These are phyloP conservation scores for Plasmodium gonderi DNA, from an alignment of 169 alveolate species.

Conservation along the genomic window DNA sequence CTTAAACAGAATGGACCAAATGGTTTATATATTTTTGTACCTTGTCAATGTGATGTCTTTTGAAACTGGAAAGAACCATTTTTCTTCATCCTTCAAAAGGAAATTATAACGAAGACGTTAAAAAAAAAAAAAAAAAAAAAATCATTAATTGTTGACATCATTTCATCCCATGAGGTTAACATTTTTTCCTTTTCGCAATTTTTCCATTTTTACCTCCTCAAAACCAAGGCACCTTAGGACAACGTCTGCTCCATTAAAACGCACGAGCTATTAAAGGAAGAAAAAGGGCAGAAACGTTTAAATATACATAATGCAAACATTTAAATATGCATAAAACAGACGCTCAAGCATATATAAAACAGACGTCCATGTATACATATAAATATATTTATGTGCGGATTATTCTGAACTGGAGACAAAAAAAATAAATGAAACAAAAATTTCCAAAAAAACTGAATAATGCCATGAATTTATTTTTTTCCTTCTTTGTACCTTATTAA, in stretches of 20 bases:
- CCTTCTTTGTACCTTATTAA: conserved; percentile 47
- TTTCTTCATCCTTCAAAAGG: conserved; percentile 35
- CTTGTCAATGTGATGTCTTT: conserved; percentile 25
- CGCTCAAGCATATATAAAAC: not conserved
- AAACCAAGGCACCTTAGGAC: conserved; percentile 39
- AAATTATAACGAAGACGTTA: too few relatives aligned
- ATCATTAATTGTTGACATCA: not conserved
- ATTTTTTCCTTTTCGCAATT: not conserved
- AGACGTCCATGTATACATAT: not conserved
- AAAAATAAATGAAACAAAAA: not conserved
- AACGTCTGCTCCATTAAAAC: conserved; percentile 35
- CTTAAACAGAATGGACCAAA: not conserved
- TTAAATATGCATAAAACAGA: not conserved
- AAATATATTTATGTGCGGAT: not conserved
- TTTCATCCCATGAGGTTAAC: not conserved
- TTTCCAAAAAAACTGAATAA: not conserved
- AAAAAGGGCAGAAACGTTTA: too few relatives aligned
- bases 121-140: not conserved
- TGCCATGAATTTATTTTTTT: not conserved
- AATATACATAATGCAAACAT: too few relatives aligned
- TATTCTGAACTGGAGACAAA: not conserved
- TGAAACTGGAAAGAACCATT: conserved; percentile 63
- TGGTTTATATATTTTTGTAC: not conserved
- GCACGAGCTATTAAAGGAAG: conserved; percentile 11
- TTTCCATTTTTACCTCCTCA: conserved; percentile 33